Evolutionary conservation across 73 alveolate species (phyloP).

Genomic region (Breviolum minutum): DNA sequence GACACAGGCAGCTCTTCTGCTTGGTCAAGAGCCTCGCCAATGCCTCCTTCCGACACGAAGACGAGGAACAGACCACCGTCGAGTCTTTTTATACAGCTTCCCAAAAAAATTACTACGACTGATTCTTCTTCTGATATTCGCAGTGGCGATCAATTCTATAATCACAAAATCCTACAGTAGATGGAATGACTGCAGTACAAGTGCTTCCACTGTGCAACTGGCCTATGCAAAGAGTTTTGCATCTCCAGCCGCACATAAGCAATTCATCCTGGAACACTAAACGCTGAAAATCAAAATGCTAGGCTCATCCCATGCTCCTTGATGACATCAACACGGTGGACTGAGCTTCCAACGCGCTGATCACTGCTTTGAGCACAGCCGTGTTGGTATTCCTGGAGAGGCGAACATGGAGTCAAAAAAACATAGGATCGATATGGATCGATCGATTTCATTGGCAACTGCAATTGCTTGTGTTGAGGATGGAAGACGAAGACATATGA

Average conservation of each 20-base stretch:
- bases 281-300: background rate
- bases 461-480: no score
- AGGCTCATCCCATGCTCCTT: background rate
- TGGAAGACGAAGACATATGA: no score
- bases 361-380: slow-evolving; percentile 81
- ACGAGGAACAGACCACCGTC: no score
- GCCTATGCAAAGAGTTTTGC: slow-evolving; percentile 88
- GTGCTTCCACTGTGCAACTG: background rate
- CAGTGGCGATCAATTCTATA: no score
- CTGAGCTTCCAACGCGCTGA: slow-evolving; percentile 59
- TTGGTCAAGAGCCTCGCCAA: slow-evolving; percentile 24
- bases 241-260: slow-evolving; percentile 92
- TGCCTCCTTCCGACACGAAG: no score
- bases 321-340: background rate
- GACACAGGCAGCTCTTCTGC: slow-evolving; percentile 62
- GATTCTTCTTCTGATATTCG: no score
- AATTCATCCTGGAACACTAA: slow-evolving; percentile 15
- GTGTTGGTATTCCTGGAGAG: slow-evolving; percentile 81
- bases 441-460: no score
- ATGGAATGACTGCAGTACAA: no score
- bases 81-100: no score
- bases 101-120: no score
- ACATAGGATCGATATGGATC: no score
- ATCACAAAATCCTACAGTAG: no score
- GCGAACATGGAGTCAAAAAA: background rate